Conservation (phyloP, 306 rosid species). For the Castanea mollissima region DNA sequence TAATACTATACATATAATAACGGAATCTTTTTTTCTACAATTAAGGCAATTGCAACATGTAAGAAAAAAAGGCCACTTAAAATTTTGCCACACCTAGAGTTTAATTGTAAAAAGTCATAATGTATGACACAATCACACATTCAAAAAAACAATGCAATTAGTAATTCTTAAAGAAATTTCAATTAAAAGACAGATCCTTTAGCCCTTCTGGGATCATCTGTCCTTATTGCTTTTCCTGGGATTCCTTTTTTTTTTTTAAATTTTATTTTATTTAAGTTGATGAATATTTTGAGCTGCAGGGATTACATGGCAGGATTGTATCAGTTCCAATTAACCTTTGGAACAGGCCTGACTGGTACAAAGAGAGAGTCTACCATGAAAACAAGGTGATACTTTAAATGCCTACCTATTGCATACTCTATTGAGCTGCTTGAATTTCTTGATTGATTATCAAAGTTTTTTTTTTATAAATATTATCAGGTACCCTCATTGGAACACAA, state of each 20-base stretch:
- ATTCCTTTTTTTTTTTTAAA: not conserved
- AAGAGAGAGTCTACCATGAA: slow-evolving; percentile 67
- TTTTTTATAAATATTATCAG: slow-evolving; percentile 22
- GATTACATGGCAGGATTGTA: slow-evolving; percentile 59
- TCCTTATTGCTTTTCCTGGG: not conserved
- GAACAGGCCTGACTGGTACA: slow-evolving; percentile 80
- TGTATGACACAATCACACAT: no score
- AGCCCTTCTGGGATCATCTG: not conserved
- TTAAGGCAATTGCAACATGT: no score
- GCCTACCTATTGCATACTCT: not conserved
- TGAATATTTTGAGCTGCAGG: slow-evolving; percentile 39
- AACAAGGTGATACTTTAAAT: slow-evolving; percentile 42
- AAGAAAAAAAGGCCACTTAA: no score
- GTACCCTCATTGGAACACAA: slow-evolving; percentile 91
- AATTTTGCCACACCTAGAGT: no score
- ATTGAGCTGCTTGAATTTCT: not conserved
- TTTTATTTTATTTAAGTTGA: not conserved
- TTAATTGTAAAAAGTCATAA: no score
- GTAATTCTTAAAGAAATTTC: not conserved
- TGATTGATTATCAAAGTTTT: not conserved
- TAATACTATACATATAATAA: no score
- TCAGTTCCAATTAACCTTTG: slow-evolving; percentile 60
- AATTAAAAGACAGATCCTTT: not conserved
- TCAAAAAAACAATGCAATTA: no score
- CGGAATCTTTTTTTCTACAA: no score